Evolutionary conservation across 257 asterid species (phyloP), one percentile per base, ranked within the genome.

Genomic region (Lycium ferocissimum): DNA sequence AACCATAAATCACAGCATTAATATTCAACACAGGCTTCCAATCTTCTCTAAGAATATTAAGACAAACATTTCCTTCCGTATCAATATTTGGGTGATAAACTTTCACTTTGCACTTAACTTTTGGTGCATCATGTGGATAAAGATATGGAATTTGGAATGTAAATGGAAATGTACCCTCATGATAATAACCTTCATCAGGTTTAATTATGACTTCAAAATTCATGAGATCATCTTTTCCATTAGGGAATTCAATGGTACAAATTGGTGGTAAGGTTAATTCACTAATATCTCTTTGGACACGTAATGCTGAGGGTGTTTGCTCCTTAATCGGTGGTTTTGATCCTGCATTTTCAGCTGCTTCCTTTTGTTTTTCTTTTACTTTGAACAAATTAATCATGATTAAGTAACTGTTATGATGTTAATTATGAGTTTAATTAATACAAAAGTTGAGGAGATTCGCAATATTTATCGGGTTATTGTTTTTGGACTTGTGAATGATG

Each of bases 1-100:
- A 87, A 58, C 99, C 98, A 81, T 94, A 95, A 37, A 94, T 92
- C 17, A 95, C 89, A 14, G 98, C 93, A 88, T 93, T 95, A 85
- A 95, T 94, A 94, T 89, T 95, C 61, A 95, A 92, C 84, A 95
- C 97, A 10, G 99, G 99, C 83, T 95, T 95, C 99, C 99, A 95
- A 86, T 95, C 99, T 89, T 95, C 99, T 9, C 99, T 93, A 69
- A 94, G 99, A 90, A 95, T 95, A 94, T 95, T 95, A 69, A 95
- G 92, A 90, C 99, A 95, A 56, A 95, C 97, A 87, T 94, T 95
- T 86, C 99, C 99, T 85, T 94, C 99, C 82, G 91, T 85, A 89
- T 95, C 99, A 43, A 95, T 95, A 85, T 92, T 95, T 81, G 98
- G 99, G 90, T 95, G 99, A 88, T 94, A 95, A 14, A 95, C 97